Percentiles rank a stretch among this genome's conserved stretches.
These are phyloP conservation scores for Penicillium lagena DNA, from an alignment of 495 filamentous ascomycete species.

Conservation along the genomic window DNA sequence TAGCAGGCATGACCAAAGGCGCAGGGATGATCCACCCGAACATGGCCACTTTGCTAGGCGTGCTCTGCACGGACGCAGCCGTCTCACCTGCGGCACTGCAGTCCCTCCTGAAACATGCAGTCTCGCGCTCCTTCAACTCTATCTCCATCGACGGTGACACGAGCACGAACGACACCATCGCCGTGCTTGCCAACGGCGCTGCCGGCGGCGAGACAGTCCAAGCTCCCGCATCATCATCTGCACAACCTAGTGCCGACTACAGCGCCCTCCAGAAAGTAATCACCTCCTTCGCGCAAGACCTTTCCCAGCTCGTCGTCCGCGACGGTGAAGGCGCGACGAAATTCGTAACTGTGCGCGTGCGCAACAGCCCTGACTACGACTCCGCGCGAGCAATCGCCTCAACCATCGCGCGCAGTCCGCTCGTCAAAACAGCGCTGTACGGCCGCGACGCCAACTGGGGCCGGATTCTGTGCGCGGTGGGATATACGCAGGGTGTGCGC, in stretches of 20 bases:
- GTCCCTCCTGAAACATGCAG: slow-evolving; percentile 64
- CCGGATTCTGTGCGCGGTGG: slow-evolving; percentile 89
- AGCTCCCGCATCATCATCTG: slow-evolving; percentile 41
- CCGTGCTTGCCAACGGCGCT: slow-evolving; percentile 89
- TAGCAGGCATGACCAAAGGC: slow-evolving; percentile 96
- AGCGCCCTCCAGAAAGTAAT: slow-evolving; percentile 59
- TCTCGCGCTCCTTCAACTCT: slow-evolving; percentile 87
- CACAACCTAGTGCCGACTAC: slow-evolving; percentile 53
- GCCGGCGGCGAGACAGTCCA: slow-evolving; percentile 56
- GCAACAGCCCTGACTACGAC: slow-evolving; percentile 59
- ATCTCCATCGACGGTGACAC: slow-evolving; percentile 97
- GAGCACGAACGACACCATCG: slow-evolving; percentile 93
- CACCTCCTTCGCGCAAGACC: slow-evolving; percentile 69
- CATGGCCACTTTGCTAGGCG: slow-evolving; percentile 93
- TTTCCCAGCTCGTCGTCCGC: slow-evolving; percentile 88
- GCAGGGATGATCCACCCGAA: slow-evolving; percentile 99
- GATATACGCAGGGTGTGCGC: slow-evolving; percentile 69
- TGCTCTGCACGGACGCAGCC: slow-evolving; percentile 89
- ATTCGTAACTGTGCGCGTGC: slow-evolving; percentile 89
- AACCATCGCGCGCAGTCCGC: slow-evolving; percentile 85
- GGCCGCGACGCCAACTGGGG: slow-evolving; percentile 98
- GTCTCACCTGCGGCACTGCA: slow-evolving; percentile 64
- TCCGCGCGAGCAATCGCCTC: slow-evolving; percentile 67
- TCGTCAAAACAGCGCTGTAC: slow-evolving; percentile 96
- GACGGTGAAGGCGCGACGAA: slow-evolving; percentile 98